Base-by-base conservation (phyloP, 164 flowering plant genomes). In the Malania oleifera region DNA sequence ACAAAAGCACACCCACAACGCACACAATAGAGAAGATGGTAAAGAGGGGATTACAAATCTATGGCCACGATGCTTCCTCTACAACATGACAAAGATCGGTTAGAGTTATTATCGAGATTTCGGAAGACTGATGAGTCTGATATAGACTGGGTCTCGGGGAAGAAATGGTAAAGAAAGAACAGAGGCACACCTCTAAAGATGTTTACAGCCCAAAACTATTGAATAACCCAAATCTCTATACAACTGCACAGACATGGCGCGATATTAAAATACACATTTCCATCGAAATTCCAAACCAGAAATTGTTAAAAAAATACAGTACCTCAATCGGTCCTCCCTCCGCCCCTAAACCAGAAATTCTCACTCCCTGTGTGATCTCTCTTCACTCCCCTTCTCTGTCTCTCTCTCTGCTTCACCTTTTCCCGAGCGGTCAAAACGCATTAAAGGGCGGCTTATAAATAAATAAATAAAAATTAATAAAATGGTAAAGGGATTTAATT, bases 341-440 rank as follows among this genome's bases (percentile, higher is more conserved):
- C 38, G 37, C 5, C 9, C 6, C 37, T 31, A 31, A n/a, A n/a
- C n/a, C 37, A 4, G 37, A 4, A 9, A 31, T 31, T 38, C 58
- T 61, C 63, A 44, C 10, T 46, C 52, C 7, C 29, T 48, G 55
- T 38, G 51, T 14, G n/a, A 52, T 25, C 53, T 28, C 26, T 50
- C 59, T 35, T 18, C 7, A 1, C 23, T 19, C 37, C 13, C 11
- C 20, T 20, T n/a, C 46, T 43, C 41, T 38, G 11, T 63, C 9
- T 38, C 48, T 38, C 41, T 18, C 66, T 35, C n/a, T 52, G 17
- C 41, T 50, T 56, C 66, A 28, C 69, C 52, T 54, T 69, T 70
- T 54, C 58, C 72, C 29, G 69, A 69, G 73, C 72, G 66, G 81
- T 81, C 82, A 78, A 76, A 74, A 66, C 51, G 71, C 54, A 57